A percentile compares a stretch with the other conserved stretches of the same genome.
phyloP scores from a whole-genome alignment of 192 early-diverging fungal genomes.

The Obelidium mucronatum region DNA sequence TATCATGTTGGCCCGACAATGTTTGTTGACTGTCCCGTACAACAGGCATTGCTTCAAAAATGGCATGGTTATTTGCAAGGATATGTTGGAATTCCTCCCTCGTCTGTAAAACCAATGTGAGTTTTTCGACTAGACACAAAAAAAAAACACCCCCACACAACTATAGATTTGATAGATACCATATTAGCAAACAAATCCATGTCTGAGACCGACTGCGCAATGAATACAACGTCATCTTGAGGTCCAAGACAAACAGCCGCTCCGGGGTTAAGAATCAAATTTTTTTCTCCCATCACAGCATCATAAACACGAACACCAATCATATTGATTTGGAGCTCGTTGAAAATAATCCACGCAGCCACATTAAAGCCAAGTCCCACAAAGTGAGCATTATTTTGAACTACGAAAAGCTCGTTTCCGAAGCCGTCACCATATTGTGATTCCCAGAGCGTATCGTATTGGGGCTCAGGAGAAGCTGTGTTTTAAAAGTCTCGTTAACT shows the following conservation, averaged over 20 bases:
- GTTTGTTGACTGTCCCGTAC: too few relatives aligned
- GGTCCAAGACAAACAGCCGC: conserved; percentile 52
- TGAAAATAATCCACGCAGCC: conserved; percentile 56
- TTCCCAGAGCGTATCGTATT: conserved; percentile 69
- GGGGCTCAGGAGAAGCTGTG: conserved; percentile 50
- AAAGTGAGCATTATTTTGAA: conserved; percentile 58
- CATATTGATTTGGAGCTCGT: conserved; percentile 50
- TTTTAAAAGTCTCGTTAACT: background rate
- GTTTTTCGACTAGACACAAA: too few relatives aligned
- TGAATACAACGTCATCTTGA: conserved; percentile 59
- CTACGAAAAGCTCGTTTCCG: conserved; percentile 69
- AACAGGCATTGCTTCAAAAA: too few relatives aligned
- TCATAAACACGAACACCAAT: conserved; percentile 38
- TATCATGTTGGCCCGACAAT: background rate
- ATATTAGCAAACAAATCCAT: conserved; percentile 2
- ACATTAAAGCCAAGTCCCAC: conserved; percentile 66
- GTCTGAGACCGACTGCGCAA: conserved; percentile 48
- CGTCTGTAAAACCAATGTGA: too few relatives aligned
- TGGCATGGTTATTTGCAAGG: too few relatives aligned
- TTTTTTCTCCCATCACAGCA: background rate
- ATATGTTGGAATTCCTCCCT: too few relatives aligned
- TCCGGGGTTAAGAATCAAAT: conserved; percentile 60
- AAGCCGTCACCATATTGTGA: conserved; percentile 76
- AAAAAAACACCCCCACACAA: background rate
- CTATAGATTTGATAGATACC: background rate